Evolutionary conservation across 176 grass and related monocot genomes (phyloP).

Genomic region (Eleusine indica): DNA sequence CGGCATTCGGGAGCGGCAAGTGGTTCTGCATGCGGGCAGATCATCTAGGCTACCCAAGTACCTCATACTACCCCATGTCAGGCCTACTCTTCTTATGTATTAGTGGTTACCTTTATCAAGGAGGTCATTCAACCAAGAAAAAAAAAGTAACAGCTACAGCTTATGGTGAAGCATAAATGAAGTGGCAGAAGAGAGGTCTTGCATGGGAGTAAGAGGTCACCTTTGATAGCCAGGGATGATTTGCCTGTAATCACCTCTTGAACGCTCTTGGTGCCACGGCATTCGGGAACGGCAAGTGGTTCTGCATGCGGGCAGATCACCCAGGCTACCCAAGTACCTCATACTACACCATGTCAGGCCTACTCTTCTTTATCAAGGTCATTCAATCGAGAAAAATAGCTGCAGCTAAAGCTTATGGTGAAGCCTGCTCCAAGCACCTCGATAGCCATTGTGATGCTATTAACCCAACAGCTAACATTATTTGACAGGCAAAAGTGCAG

Average conservation of each 20-base stretch:
- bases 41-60: slow-evolving; percentile 43
- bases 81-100: slow-evolving; percentile 27
- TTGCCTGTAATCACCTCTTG: slow-evolving; percentile 40
- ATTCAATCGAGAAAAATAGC: neutral
- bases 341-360: slow-evolving; percentile 37
- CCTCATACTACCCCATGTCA: slow-evolving; percentile 40
- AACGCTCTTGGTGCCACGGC: neutral
- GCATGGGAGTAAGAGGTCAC: slow-evolving; percentile 38
- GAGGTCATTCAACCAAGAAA: neutral
- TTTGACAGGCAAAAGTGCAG: neutral
- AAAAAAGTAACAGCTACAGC: no score
- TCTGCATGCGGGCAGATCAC: slow-evolving; percentile 34
- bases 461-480: neutral
- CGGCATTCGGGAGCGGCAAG: neutral
- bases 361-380: slow-evolving; percentile 14
- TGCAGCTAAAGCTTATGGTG: neutral
- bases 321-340: slow-evolving; percentile 43
- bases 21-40: slow-evolving; percentile 20
- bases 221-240: slow-evolving; percentile 62
- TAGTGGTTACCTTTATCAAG: slow-evolving; percentile 3
- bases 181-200: slow-evolving; percentile 1
- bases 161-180: no score
- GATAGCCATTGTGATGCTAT: neutral
- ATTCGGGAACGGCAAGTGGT: neutral
- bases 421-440: neutral